phyloP scores from a whole-genome alignment of 2,329 filamentous ascomycete species.

The Aureobasidium uvarum region DNA sequence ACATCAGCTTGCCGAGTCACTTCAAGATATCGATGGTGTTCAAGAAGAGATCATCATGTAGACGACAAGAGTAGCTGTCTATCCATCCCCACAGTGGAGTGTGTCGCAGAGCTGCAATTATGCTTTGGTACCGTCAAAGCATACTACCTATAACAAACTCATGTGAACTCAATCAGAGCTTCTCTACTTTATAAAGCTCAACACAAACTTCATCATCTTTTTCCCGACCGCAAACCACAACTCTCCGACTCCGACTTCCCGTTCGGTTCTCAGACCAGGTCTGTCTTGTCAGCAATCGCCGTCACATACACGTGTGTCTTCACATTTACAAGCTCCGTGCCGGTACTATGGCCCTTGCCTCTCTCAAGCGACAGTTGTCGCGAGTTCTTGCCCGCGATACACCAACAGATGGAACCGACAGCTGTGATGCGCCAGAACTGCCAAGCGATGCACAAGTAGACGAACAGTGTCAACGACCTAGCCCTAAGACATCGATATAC shows the following conservation, averaged over 20 bases:
- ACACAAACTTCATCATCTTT: background rate
- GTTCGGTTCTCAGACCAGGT: background rate
- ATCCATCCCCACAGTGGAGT: background rate
- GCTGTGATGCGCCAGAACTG: background rate
- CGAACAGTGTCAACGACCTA: background rate
- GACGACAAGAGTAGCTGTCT: background rate
- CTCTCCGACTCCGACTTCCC: background rate
- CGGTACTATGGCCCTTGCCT: background rate
- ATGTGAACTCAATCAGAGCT: background rate
- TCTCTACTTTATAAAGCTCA: no score
- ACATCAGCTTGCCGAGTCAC: slow-evolving; percentile 38
- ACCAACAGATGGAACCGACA: background rate
- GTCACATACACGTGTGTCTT: background rate
- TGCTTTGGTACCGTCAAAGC: slow-evolving; percentile 7
- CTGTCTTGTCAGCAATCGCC: background rate
- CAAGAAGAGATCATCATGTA: slow-evolving; percentile 26
- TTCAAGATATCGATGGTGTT: slow-evolving; percentile 34
- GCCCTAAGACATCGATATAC: slow-evolving; percentile 5
- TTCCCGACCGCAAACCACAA: background rate
- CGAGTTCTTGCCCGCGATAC: background rate
- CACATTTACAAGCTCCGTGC: background rate
- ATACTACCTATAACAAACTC: slow-evolving; percentile 22
- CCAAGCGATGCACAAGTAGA: background rate
- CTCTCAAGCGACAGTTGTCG: background rate
- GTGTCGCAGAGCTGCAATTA: background rate